These are phyloP conservation scores for Boletus pseudopeckii DNA, from an alignment of 768 basidiomycete species.

Conservation along the genomic window DNA sequence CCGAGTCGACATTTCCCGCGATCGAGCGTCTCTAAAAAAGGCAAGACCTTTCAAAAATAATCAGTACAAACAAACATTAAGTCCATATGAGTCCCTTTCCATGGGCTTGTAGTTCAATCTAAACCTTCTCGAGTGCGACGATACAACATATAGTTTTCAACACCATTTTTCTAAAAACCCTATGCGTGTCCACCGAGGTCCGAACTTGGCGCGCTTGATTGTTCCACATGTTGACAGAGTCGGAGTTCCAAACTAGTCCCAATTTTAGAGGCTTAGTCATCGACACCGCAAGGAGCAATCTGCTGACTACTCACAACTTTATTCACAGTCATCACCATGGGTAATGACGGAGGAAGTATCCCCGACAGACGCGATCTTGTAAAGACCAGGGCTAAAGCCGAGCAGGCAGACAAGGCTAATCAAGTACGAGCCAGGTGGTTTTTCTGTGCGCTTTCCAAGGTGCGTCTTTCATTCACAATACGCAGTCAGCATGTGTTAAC, in stretches of 20 bases:
- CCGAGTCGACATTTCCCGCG: conserved; percentile 4
- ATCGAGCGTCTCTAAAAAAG: conserved; percentile 7
- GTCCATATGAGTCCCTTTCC: not conserved
- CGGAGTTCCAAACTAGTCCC: not conserved
- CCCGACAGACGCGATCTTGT: conserved; percentile 82
- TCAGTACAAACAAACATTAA: conserved; percentile 22
- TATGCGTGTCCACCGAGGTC: too few relatives aligned
- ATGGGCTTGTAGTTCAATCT: not conserved
- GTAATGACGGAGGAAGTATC: conserved; percentile 88
- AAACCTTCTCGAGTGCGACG: not conserved
- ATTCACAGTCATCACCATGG: conserved; percentile 46
- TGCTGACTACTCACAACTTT: not conserved
- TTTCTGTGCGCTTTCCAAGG: conserved; percentile 95
- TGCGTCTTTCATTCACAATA: conserved; percentile 26
- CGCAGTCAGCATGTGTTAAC: not conserved
- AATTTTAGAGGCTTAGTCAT: conserved; percentile 5
- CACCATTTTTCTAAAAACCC: not conserved
- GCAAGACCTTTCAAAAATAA: conserved; percentile 24
- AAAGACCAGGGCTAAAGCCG: conserved; percentile 70
- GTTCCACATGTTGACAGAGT: not conserved
- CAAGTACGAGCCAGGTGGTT: conserved; percentile 86
- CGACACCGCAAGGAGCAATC: not conserved
- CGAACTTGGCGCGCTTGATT: not conserved
- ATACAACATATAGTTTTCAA: not conserved
- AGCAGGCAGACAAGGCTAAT: conserved; percentile 88